Evolutionary conservation across 441 rosid genomes (phyloP), one percentile per base, ranked within the genome.

Genomic region (Populus hybrid): DNA sequence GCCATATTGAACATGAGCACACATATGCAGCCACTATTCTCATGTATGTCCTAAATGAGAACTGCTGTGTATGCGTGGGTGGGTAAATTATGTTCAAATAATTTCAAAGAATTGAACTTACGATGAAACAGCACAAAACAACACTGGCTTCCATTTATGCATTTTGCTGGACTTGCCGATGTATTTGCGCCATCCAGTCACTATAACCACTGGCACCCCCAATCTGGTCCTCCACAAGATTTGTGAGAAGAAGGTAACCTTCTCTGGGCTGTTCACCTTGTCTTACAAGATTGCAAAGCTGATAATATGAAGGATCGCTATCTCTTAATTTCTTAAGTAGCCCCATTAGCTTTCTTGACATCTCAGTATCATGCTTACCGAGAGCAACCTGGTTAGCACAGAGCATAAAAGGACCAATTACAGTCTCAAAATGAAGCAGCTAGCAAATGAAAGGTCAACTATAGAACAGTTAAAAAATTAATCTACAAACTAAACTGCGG

Each of bases 241-340:
- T 91, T 64, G 88, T 79, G 46, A 92, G 98, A 63, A 97, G 89
- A 82, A 93, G 85, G 79, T 86, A 84, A 21, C 97, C 99, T 88
- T 97, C 98, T 83, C 95, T 87, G 46, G 98, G 97, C 84, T 97
- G 98, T 76, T 97, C 98, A 73, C 99, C 98, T 89, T 97, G 98
- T 76, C 99, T 90, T 24, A 94, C 94, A 64, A 94, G 95, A 77
- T 87, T 84, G 76, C 94, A 84, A 73, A 88, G 83, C 78, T 89
- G 97, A 82, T 93, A 84, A 83, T 91, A 93, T 5, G 98, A 90
- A 72, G 82, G 86, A 79, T 97, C 97, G 21, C 77, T 81, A 79
- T 88, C 97, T 86, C 97, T 88, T 75, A 92, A 76, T 81, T 88
- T 90, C 85, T 89, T 86, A 71, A 97, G 78, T 63, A 91, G 42